Base-by-base conservation (phyloP, 768 basidiomycete genomes). In the Boletus rufocinnamomeus region DNA sequence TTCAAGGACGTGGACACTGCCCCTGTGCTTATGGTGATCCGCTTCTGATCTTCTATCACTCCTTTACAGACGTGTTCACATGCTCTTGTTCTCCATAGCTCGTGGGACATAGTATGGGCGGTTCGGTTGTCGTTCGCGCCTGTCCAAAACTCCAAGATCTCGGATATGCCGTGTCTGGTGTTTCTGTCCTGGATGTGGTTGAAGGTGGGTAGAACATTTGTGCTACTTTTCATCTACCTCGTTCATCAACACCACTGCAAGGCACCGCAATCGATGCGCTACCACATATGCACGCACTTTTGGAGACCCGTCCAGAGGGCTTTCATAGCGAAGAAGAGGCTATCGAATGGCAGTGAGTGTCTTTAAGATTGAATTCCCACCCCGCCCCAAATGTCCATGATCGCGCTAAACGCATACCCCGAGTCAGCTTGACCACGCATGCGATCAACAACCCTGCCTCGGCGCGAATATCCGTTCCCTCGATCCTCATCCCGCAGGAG, bases 61-160 rank as follows among this genome's bases (percentile, higher is more conserved):
- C 17, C 23, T 48, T 23, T 17, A 30, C 27, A 50, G 21, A 34
- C 44, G 7, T 57, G 34, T 44, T 56, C 43, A 48, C 25, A 7
- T 37, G 8, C 30, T 43, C 38, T 38, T 41, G 28, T 32, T 30
- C 16, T n/a, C 37, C 9, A 54, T 52, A 93, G 89, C 82, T 97
- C 8, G 81, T 97, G 10, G 97, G 97, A 0, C 97, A 99, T 69
- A 95, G 93, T 58, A 96, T 99, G 89, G 97, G 97, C 16, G 96
- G 95, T 27, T 88, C 95, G 0, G 95, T 97, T 4, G 82, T 92
- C 23, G 84, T 89, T 9, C 83, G 86, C 6, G 81, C 87, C 2
- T 86, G 85, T 59, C 84, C 91, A 2, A 69, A 74, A 19, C 77
- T 99, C 2, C 82, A 90, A 54, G 80, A 84, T 45, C 76, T 75